Percentiles rank a stretch among this genome's conserved stretches.
Evolutionary conservation across 2,329 filamentous ascomycete species (phyloP).

Genomic region (Stachybotrys elegans): DNA sequence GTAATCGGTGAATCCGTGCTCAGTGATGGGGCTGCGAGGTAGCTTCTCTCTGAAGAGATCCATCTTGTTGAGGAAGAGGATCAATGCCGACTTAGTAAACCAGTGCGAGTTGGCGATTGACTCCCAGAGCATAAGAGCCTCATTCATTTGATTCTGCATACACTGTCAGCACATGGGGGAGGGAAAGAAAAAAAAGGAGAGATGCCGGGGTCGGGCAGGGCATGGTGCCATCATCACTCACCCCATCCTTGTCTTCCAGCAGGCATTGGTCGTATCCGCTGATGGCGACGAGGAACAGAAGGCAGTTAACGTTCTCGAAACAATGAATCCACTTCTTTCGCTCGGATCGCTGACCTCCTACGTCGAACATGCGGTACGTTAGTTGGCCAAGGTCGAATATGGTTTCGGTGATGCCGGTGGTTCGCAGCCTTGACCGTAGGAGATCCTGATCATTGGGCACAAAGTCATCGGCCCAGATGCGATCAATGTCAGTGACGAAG

Average conservation of each 20-base stretch:
- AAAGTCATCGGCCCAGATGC: conserved; percentile 71
- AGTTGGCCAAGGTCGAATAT: conserved; percentile 87
- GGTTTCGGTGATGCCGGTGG: conserved; percentile 93
- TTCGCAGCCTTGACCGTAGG: conserved; percentile 81
- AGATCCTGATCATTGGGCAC: conserved; percentile 93
- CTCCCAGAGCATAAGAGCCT: conserved; percentile 82
- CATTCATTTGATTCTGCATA: conserved; percentile 80
- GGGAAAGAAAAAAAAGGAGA: not conserved
- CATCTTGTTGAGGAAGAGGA: conserved; percentile 85
- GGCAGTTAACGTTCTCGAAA: conserved; percentile 88
- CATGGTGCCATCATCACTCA: too few relatives aligned
- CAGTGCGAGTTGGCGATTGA: conserved; percentile 82
- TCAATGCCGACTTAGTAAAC: conserved; percentile 77
- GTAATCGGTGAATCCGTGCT: conserved; percentile 75
- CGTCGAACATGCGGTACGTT: conserved; percentile 96
- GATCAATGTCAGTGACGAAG: conserved; percentile 76
- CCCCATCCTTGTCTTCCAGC: conserved; percentile 92
- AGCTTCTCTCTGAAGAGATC: conserved; percentile 80
- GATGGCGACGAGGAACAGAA: conserved; percentile 90
- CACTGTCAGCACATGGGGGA: conserved; percentile 9
- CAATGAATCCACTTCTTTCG: conserved; percentile 98
- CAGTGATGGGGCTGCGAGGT: conserved; percentile 62
- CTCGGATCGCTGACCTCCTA: conserved; percentile 86
- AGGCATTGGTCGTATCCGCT: conserved; percentile 96
- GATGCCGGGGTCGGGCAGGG: too few relatives aligned